These are phyloP conservation scores for Fusarium chlamydosporum DNA, from an alignment of 2,329 filamentous ascomycete species.

Conservation along the genomic window DNA sequence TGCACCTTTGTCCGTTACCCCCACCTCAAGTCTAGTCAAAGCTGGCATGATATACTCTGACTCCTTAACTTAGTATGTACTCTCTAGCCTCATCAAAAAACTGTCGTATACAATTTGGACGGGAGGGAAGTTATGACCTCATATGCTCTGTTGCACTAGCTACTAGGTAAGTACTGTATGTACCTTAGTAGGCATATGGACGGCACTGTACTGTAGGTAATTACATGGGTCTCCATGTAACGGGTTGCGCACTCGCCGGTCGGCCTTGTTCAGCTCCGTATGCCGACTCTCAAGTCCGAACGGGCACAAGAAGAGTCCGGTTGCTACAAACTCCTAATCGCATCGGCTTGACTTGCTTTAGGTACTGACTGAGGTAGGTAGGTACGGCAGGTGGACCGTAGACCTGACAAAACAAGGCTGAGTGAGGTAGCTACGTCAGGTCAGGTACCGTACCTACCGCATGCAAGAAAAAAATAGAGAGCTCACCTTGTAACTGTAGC, in stretches of 20 bases:
- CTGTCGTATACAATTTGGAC: neutral
- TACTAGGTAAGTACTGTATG: no score
- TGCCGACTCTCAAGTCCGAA: conserved; percentile 11
- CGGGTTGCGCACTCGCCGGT: conserved; percentile 20
- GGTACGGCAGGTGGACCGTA: neutral
- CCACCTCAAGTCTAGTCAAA: neutral
- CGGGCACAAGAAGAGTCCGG: neutral
- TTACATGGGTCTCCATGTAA: conserved; percentile 5
- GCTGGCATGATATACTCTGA: no score
- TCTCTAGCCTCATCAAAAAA: neutral
- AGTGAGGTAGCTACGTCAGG: no score
- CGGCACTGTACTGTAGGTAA: neutral
- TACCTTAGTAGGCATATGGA: neutral
- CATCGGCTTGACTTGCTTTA: neutral
- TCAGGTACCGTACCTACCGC: neutral
- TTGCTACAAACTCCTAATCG: neutral
- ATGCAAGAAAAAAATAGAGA: neutral
- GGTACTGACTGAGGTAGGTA: neutral
- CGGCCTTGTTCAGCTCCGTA: conserved; percentile 11
- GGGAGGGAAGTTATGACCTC: conserved; percentile 16
- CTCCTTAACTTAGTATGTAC: neutral
- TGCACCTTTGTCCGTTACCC: no score
- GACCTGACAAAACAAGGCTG: conserved; percentile 7
- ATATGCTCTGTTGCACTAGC: conserved; percentile 10
- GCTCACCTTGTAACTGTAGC: neutral